Evolutionary conservation across 805 yeast species (phyloP), one percentile per base, ranked within the genome.

Genomic region (Candida golubevii): DNA sequence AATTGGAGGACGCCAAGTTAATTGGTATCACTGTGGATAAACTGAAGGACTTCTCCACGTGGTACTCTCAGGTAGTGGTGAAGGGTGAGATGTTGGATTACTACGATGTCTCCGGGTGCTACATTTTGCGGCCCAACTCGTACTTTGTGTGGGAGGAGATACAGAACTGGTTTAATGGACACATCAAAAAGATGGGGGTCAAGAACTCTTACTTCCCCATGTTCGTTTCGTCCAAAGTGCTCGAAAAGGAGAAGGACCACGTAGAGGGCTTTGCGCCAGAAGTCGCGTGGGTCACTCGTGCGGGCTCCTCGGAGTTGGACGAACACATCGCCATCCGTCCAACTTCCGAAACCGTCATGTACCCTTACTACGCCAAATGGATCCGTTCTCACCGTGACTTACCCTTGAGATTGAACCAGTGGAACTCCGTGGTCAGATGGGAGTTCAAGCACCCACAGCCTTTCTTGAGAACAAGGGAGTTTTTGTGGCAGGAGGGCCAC

Each of bases 371-470:
- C 65, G 88, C 98, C 58, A 93, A 93, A 70, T 93, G 99, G 99
- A 85, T 93, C 62, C 85, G 97, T 70, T 90, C 98, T 28, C 95
- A 93, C 74, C 85, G 99, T 70, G 99, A 93, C 67, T 79, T 95
- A 65, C 99, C 99, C 50, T 77, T 93, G 70, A 87, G 86, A 61
- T 79, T 93, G 62, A 93, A 93, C 76, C 99, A 93, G 74, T 93
- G 99, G 99, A 95, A 95, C 75, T 90, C 97, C 14, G 99, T 93
- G 36, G 99, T 93, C 40, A 85, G 99, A 77, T 93, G 99, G 99
- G 99, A 93, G 73, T 93, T 93, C 75, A 93, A 93, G 77, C 98
- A 93, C 69, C 99, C 99, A 46, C 99, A 93, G 74, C 99, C 99
- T 40, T 93, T 93, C 71, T 74, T 93, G 64, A 86, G 99, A 79